phyloP scores from a whole-genome alignment of 164 flowering plant genomes.

The Litsea cubeba region DNA sequence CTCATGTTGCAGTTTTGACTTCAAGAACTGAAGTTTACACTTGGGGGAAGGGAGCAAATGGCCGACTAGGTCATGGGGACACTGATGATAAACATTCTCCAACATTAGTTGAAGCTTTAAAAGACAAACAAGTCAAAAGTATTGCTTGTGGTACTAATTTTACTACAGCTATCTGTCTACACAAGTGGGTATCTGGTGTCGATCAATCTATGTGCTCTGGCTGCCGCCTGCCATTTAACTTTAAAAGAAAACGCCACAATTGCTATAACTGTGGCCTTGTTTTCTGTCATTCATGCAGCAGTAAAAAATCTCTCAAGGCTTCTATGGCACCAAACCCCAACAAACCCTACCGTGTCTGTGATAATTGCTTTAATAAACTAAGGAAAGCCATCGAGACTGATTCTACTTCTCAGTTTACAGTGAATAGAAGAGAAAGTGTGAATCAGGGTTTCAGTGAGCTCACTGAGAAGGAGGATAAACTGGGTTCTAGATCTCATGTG shows the following conservation, averaged over 20 bases:
- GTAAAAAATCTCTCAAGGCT: conserved; percentile 88
- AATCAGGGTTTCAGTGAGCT: conserved; percentile 50
- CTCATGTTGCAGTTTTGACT: conserved; percentile 92
- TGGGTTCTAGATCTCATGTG: conserved; percentile 57
- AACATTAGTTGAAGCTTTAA: conserved; percentile 78
- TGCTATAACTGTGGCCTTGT: conserved; percentile 98
- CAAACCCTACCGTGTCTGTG: conserved; percentile 97
- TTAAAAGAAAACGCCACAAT: conserved; percentile 96
- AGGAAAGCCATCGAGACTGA: conserved; percentile 69
- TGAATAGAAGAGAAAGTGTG: conserved; percentile 63
- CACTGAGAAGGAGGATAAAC: conserved; percentile 66
- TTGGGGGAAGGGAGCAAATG: conserved; percentile 99
- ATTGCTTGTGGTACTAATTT: conserved; percentile 94
- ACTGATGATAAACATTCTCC: conserved; percentile 77
- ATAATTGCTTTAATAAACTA: conserved; percentile 70
- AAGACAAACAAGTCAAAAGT: conserved; percentile 96
- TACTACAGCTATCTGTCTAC: conserved; percentile 92
- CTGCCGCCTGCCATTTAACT: conserved; percentile 88
- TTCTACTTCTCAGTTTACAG: conserved; percentile 56
- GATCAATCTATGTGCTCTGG: conserved; percentile 99
- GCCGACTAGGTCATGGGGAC: conserved; percentile 94
- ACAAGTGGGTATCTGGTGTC: conserved; percentile 90
- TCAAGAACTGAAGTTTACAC: conserved; percentile 96
- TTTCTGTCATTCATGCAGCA: conserved; percentile 96
- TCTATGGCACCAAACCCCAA: conserved; percentile 98